A percentile compares a stretch with the other conserved stretches of the same genome.
Conservation (phyloP, 1,284 basidiomycete species). For the Fomitopsis betulina region DNA sequence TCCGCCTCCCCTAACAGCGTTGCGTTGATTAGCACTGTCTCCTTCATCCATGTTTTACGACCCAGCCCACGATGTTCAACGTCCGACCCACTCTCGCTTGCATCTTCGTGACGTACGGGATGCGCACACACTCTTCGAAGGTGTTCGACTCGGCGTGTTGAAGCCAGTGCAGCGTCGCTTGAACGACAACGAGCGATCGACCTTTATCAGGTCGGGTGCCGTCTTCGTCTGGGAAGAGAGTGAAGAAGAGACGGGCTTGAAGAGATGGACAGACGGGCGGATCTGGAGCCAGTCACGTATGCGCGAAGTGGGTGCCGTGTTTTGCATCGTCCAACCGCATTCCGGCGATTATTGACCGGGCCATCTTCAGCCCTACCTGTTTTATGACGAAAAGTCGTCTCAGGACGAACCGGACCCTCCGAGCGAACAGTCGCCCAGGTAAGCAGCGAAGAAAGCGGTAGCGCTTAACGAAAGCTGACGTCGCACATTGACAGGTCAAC, state of each 20-base stretch:
- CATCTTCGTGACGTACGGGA: conserved; percentile 62
- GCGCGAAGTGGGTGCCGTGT: conserved; percentile 42
- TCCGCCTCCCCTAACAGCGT: not conserved
- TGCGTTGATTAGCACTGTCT: not conserved
- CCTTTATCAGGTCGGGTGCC: conserved; percentile 53
- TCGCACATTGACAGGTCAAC: conserved; percentile 24
- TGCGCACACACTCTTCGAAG: conserved; percentile 56
- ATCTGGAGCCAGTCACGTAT: conserved; percentile 64
- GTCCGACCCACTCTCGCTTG: conserved; percentile 54
- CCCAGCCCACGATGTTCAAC: conserved; percentile 43
- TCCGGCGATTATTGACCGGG: conserved; percentile 10
- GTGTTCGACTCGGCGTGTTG: conserved; percentile 50
- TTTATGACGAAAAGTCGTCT: conserved; percentile 59
- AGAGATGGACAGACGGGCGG: conserved; percentile 62
- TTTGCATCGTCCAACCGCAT: conserved; percentile 8
- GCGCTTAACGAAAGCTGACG: not conserved
- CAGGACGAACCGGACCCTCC: conserved; percentile 34
- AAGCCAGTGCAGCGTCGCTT: conserved; percentile 46
- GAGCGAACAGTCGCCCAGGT: conserved; percentile 36
- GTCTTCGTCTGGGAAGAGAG: conserved; percentile 66
- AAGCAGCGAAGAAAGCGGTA: conserved; percentile 14
- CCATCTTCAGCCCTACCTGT: conserved; percentile 49
- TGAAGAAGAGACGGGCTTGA: conserved; percentile 56
- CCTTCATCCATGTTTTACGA: conserved; percentile 32
- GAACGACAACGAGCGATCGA: conserved; percentile 53